Percentiles rank a stretch among this genome's conserved stretches.
phyloP scores from a whole-genome alignment of 1,284 basidiomycete species.

The Pholiota adiposa region DNA sequence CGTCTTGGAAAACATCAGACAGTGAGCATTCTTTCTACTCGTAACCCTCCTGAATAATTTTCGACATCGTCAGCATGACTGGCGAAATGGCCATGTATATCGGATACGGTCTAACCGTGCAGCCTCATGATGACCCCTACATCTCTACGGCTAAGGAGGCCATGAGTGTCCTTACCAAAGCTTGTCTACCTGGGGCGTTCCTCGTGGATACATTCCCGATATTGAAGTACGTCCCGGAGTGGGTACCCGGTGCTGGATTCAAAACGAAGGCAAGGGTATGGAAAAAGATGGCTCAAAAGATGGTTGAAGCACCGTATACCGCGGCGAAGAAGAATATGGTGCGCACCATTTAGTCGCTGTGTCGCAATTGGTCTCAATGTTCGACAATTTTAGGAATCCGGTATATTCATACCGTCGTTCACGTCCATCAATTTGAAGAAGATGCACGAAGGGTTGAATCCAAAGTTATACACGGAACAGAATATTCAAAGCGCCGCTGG shows the following conservation, averaged over 20 bases:
- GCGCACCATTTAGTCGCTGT: not conserved
- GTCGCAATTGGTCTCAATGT: not conserved
- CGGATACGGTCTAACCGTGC: slow-evolving; percentile 29
- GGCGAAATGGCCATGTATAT: slow-evolving; percentile 29
- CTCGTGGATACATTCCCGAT: slow-evolving; percentile 30
- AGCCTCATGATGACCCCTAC: slow-evolving; percentile 26
- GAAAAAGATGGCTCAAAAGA: slow-evolving; percentile 15
- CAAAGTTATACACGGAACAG: slow-evolving; percentile 20
- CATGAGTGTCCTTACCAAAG: slow-evolving; percentile 14
- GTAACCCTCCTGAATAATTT: not conserved
- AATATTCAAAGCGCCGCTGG: slow-evolving; percentile 17
- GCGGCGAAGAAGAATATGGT: slow-evolving; percentile 24
- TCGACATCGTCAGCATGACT: slow-evolving; percentile 22
- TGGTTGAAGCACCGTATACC: slow-evolving; percentile 25
- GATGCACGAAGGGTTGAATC: slow-evolving; percentile 11
- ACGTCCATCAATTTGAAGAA: slow-evolving; percentile 16
- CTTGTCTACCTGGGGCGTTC: slow-evolving; percentile 27
- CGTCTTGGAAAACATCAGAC: slow-evolving; percentile 26
- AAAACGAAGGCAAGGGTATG: slow-evolving; percentile 12
- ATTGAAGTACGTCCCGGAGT: slow-evolving; percentile 24
- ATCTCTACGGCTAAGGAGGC: slow-evolving; percentile 18
- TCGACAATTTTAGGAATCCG: not conserved
- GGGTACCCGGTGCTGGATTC: slow-evolving; percentile 26
- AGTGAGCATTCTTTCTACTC: slow-evolving; percentile 21
- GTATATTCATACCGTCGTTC: slow-evolving; percentile 16